Evolutionary conservation across 352 stramenopile species (phyloP), one percentile per base, ranked within the genome.

Genomic region (Globisporangium middletonii): DNA sequence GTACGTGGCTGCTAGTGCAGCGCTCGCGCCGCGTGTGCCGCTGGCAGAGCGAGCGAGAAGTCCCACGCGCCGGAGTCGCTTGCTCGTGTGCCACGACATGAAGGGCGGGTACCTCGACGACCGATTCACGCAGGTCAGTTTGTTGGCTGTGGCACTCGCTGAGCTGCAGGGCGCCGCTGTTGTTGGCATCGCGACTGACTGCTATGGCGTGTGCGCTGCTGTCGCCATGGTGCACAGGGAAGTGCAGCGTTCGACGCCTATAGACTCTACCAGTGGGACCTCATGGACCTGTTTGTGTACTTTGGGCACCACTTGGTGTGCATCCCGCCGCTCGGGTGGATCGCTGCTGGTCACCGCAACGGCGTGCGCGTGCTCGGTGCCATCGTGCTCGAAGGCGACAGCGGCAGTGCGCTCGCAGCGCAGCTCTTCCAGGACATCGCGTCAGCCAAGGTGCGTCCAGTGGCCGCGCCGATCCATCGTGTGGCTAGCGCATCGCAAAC

Each of bases 61-160:
- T 4, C 65, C 65, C 30, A 53, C 49, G 41, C 62, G 69, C 62
- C 67, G 69, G 26, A 86, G 69, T 53, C 72, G 77, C 50, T 50
- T 87, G 55, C 59, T 87, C 47, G 69, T 84, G 23, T 87, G 73
- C 19, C 72, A 85, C 50, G 74, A 84, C 41, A 72, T 87, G 72
- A 67, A 69, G 57, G 74, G 72, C n/a, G 74, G 70, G 7, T 87
- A 77, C 48, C 57, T 73, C 38, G 57, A 63, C 51, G 67, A 73
- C 50, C 64, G 70, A 18, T 73, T 75, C 47, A 72, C 68, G 12
- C 67, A 78, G 61, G 61, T 63, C 11, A 6, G 33, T 38, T n/a
- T 13, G n/a, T 38, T n/a, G 28, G n/a, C 8, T 44, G 9, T 13
- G 12, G 5, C 35, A 9, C 7, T 23, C 19, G 16, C 18, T 51